Conservation (phyloP, 345 rosid genomes). For the Salix koriyanagi region DNA sequence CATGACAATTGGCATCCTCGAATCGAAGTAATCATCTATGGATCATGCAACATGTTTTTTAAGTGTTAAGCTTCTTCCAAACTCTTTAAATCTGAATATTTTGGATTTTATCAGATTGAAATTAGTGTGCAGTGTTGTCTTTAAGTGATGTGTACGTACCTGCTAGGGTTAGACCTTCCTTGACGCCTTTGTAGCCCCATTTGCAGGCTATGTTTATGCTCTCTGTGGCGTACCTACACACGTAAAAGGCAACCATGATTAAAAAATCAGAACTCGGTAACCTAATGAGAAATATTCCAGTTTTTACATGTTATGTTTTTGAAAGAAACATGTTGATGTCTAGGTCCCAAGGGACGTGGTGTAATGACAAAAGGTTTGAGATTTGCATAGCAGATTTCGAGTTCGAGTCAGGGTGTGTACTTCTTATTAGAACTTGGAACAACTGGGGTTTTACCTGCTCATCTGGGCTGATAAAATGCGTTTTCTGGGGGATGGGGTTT, state of each 20-base stretch:
- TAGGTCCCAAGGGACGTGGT: background rate
- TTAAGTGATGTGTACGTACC: slow-evolving; percentile 27
- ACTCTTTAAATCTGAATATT: too few relatives aligned
- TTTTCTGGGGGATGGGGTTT: too few relatives aligned
- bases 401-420: too few relatives aligned
- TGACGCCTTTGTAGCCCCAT: slow-evolving; percentile 77
- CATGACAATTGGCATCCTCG: slow-evolving; percentile 87
- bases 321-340: background rate
- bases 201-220: slow-evolving; percentile 84
- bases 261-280: too few relatives aligned
- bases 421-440: too few relatives aligned
- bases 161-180: slow-evolving; percentile 64
- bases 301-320: too few relatives aligned
- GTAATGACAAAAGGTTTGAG: too few relatives aligned
- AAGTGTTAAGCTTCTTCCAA: too few relatives aligned
- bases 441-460: too few relatives aligned
- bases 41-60: background rate
- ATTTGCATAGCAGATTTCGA: fast-evolving
- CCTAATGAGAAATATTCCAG: too few relatives aligned
- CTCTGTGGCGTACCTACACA: slow-evolving; percentile 64
- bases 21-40: slow-evolving; percentile 78
- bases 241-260: too few relatives aligned
- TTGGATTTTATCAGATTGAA: too few relatives aligned
- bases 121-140: background rate
- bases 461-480: fast-evolving